phyloP scores from a whole-genome alignment of 441 rosid genomes.

The Brassica balearica region DNA sequence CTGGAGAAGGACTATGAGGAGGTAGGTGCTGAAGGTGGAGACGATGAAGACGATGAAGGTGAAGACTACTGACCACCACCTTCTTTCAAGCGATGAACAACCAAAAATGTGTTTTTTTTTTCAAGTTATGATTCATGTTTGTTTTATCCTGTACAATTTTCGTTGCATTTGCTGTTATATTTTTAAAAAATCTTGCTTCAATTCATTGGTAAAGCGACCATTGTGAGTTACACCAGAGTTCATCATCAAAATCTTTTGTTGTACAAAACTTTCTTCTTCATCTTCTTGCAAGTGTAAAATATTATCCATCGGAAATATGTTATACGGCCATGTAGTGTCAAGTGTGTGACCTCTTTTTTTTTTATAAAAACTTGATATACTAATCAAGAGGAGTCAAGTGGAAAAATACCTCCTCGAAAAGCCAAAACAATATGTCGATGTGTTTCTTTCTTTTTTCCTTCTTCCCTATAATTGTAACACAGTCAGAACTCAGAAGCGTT shows the following conservation, averaged over 20 bases:
- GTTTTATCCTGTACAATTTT: slow-evolving; percentile 38
- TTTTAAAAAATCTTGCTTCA: neutral
- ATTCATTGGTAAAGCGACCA: slow-evolving; percentile 26
- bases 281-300: slow-evolving; percentile 22
- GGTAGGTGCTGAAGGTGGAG: neutral
- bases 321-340: neutral
- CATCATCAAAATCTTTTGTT: slow-evolving; percentile 34
- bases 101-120: neutral
- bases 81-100: slow-evolving; percentile 11
- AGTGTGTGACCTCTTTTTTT: neutral
- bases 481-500: neutral
- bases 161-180: slow-evolving; percentile 5
- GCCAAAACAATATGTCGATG: neutral
- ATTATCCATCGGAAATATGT: neutral
- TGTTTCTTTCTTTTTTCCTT: neutral
- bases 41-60: neutral
- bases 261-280: slow-evolving; percentile 24
- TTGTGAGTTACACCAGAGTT: slow-evolving; percentile 29
- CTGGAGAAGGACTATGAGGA: slow-evolving; percentile 82
- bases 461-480: neutral
- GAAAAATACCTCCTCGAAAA: neutral
- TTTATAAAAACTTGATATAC: neutral
- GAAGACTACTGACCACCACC: slow-evolving; percentile 54
- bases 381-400: neutral
- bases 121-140: slow-evolving; percentile 22